A percentile compares a stretch with the other conserved stretches of the same genome.
Conservation (phyloP, 2,329 filamentous ascomycete species). For the Verticillium albo-atrum region DNA sequence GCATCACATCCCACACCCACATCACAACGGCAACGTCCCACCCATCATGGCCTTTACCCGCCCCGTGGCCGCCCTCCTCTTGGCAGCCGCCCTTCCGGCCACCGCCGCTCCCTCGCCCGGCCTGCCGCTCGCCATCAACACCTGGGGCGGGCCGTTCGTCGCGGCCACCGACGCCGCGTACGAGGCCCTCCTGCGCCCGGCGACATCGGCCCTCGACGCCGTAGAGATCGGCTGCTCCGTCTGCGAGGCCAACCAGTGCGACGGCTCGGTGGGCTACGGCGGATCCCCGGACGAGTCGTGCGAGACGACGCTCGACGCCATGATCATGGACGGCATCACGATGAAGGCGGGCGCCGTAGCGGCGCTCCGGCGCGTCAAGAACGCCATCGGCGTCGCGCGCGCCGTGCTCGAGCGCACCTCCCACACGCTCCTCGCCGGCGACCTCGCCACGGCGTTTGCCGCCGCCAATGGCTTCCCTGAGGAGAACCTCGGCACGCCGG, state of each 20-base stretch:
- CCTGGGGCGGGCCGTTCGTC: conserved; percentile 49
- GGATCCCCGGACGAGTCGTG: conserved; percentile 52
- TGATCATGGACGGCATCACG: conserved; percentile 52
- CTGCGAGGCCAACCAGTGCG: conserved; percentile 49
- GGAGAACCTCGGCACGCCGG: conserved; percentile 37
- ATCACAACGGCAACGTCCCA: too few species aligned
- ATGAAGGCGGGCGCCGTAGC: conserved; percentile 51
- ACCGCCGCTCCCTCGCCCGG: conserved; percentile 26
- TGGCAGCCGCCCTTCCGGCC: neutral
- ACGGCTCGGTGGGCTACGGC: conserved; percentile 50
- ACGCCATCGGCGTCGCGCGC: conserved; percentile 46
- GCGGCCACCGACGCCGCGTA: conserved; percentile 48
- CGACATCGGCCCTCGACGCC: conserved; percentile 41
- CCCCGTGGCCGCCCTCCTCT: conserved; percentile 4
- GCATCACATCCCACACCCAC: too few species aligned
- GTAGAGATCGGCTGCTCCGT: conserved; percentile 46
- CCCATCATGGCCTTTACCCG: too few species aligned
- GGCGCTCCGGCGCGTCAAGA: conserved; percentile 40
- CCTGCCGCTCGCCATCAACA: conserved; percentile 49
- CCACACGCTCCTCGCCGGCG: conserved; percentile 48
- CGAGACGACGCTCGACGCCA: conserved; percentile 55
- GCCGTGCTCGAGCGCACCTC: conserved; percentile 45
- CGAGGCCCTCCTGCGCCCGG: conserved; percentile 23
- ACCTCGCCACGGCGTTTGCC: conserved; percentile 49
- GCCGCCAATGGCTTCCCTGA: conserved; percentile 43